Percentiles rank a stretch among this genome's conserved stretches.
These are phyloP conservation scores for Bromus sterilis DNA, from an alignment of 176 grass and related monocot species.

Conservation along the genomic window DNA sequence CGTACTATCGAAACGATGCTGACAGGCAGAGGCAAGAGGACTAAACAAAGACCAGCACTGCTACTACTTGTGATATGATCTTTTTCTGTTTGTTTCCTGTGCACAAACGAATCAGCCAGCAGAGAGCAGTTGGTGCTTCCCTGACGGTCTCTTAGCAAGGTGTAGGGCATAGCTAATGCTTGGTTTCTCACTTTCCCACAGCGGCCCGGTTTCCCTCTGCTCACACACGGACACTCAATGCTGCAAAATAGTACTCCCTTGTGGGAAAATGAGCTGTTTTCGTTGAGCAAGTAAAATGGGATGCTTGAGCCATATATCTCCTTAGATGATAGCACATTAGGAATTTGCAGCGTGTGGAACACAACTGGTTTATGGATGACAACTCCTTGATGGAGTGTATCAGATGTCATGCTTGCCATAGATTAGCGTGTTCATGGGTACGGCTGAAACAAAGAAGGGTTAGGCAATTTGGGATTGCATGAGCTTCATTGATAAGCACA, in stretches of 20 bases:
- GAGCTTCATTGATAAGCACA: not conserved
- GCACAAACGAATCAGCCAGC: not conserved
- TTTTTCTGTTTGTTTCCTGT: not conserved
- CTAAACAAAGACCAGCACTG: not conserved
- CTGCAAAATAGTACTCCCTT: not conserved
- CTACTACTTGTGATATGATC: not conserved
- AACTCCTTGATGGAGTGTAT: not conserved
- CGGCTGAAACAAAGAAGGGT: not conserved
- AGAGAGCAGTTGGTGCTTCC: not conserved
- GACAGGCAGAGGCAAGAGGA: no score
- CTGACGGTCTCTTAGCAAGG: not conserved
- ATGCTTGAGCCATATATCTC: not conserved
- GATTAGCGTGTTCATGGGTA: not conserved
- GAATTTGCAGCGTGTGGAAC: not conserved
- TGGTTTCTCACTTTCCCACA: not conserved
- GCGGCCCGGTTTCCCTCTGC: not conserved
- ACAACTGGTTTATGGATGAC: not conserved
- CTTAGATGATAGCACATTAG: not conserved
- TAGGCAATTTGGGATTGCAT: not conserved
- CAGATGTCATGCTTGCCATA: not conserved
- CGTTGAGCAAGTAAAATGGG: not conserved
- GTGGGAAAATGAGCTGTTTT: not conserved
- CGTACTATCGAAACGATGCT: no score
- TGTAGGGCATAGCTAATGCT: not conserved
- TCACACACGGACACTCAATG: not conserved